These are phyloP conservation scores for Amesomyces nigricolor DNA, from an alignment of 2,329 filamentous ascomycete species.

Conservation along the genomic window DNA sequence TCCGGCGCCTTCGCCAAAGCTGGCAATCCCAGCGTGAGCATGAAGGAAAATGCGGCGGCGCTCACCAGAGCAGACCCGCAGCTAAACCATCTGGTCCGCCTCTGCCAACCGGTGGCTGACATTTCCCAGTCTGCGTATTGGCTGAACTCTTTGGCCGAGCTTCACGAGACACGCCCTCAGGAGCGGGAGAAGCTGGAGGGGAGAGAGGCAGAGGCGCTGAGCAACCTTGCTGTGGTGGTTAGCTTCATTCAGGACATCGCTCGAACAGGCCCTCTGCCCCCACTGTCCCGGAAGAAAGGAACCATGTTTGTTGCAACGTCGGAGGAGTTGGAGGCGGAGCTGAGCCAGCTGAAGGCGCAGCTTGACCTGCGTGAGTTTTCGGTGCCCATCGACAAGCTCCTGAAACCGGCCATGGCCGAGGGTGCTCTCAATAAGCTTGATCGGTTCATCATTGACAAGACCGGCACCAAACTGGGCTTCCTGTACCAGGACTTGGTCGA, in stretches of 20 bases:
- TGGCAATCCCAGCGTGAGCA: conserved; percentile 33
- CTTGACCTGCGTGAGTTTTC: conserved; percentile 36
- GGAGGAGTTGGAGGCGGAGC: conserved; percentile 33
- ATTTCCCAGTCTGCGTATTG: conserved; percentile 34
- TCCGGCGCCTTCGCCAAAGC: conserved; percentile 33
- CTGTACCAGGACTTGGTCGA: conserved; percentile 41
- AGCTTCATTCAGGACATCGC: conserved; percentile 38
- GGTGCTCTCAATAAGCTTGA: conserved; percentile 29
- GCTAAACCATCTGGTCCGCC: conserved; percentile 40
- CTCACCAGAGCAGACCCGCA: conserved; percentile 36
- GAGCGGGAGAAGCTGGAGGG: conserved; percentile 33
- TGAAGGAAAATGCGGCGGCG: conserved; percentile 38
- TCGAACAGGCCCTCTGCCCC: conserved; percentile 32
- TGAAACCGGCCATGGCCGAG: conserved; percentile 36
- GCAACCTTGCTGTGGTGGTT: conserved; percentile 35
- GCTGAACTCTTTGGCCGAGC: conserved; percentile 37
- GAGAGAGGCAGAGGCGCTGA: conserved; percentile 33
- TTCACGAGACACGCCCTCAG: conserved; percentile 32
- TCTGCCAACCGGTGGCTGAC: conserved; percentile 37
- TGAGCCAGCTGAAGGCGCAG: conserved; percentile 35
- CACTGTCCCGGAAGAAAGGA: conserved; percentile 36
- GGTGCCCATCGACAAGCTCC: conserved; percentile 38
- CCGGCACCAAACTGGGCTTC: conserved; percentile 37
- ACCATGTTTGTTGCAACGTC: conserved; percentile 33
- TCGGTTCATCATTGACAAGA: conserved; percentile 33